Conservation (phyloP, 495 filamentous ascomycete genomes). For the Massariosphaeria phaeospora region DNA sequence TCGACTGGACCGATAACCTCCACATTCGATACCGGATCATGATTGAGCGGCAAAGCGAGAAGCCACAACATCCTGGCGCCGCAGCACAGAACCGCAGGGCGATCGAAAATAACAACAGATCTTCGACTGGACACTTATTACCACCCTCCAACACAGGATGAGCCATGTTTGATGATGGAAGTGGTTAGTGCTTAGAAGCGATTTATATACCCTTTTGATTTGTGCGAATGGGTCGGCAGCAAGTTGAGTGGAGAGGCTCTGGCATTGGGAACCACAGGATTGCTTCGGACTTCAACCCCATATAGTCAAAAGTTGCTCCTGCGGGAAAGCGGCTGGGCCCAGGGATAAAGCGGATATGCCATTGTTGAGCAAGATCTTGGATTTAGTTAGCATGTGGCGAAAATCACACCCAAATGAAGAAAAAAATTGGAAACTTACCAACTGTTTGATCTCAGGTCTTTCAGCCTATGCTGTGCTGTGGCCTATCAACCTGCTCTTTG, state of each 20-base stretch:
- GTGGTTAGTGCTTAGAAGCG: neutral
- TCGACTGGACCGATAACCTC: conserved; percentile 29
- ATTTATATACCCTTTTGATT: conserved; percentile 5
- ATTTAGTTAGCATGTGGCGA: neutral
- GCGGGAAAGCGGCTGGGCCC: no score
- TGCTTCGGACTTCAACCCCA: no score
- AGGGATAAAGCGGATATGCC: no score
- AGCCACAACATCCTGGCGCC: conserved; percentile 21
- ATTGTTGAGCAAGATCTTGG: neutral
- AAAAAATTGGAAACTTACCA: conserved; percentile 2
- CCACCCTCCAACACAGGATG: conserved; percentile 22
- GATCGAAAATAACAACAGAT: conserved; percentile 27
- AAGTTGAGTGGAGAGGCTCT: no score
- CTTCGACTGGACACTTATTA: conserved; percentile 27
- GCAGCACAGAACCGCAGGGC: conserved; percentile 11
- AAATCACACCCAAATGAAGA: neutral
- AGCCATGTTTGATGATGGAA: neutral
- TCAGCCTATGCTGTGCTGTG: neutral
- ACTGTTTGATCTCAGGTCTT: neutral
- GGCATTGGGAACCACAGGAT: neutral
- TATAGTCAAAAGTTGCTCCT: no score
- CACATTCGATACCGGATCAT: conserved; percentile 33
- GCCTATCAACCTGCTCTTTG: neutral
- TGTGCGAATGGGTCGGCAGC: no score
- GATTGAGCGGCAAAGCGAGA: conserved; percentile 28